Conservation (phyloP, 176 grass and related monocot species). For the Oryza brachyantha region DNA sequence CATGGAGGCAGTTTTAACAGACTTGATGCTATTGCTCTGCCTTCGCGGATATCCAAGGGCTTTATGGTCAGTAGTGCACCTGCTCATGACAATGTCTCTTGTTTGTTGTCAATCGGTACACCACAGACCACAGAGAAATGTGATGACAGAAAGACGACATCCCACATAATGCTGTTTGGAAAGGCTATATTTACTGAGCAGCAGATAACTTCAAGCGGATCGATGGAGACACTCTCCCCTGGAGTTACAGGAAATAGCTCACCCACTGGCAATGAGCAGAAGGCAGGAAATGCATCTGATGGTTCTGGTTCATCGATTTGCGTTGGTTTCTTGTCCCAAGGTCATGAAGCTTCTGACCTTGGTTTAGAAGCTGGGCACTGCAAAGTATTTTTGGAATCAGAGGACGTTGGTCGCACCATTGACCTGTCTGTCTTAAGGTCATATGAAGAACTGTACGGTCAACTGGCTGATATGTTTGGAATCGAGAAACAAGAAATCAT, state of each 20-base stretch:
- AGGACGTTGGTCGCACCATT: constrained; percentile 75
- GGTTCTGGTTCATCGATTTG: constrained; percentile 54
- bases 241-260: constrained; percentile 40
- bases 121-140: constrained; percentile 47
- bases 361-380: constrained; percentile 58
- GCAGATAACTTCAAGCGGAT: constrained; percentile 59
- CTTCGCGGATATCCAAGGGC: constrained; percentile 51
- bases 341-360: constrained; percentile 36
- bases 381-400: constrained; percentile 72
- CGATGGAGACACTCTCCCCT: constrained; percentile 48
- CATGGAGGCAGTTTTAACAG: constrained; percentile 46
- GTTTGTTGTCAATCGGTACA: constrained; percentile 63
- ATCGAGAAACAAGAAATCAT: constrained; percentile 62
- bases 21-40: constrained; percentile 36
- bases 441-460: constrained; percentile 69
- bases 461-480: constrained; percentile 74
- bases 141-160: constrained; percentile 46
- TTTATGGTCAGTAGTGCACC: constrained; percentile 38
- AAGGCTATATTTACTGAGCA: constrained; percentile 65
- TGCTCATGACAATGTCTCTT: constrained; percentile 57
- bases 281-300: constrained; percentile 45
- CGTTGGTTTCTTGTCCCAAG: constrained; percentile 42
- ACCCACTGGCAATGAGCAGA: constrained; percentile 32
- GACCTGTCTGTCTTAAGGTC: constrained; percentile 62
- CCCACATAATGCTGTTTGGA: constrained; percentile 71